Conservation (phyloP, 257 asterid genomes). For the Plectranthus barbatus region DNA sequence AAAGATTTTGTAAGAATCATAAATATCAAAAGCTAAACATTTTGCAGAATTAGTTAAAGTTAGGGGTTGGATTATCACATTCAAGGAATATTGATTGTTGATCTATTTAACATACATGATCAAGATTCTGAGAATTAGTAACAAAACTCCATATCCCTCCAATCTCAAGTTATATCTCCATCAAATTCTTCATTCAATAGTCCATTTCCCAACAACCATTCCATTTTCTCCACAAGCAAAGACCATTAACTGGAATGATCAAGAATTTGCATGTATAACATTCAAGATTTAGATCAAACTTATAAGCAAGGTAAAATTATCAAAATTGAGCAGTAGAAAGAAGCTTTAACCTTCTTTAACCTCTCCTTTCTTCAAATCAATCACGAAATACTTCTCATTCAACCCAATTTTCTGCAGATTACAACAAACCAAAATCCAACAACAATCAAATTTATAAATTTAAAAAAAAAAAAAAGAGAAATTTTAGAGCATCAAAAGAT, state of each 20-base stretch:
- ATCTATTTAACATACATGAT: neutral
- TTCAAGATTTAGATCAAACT: slow-evolving; percentile 3
- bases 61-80: too few species aligned
- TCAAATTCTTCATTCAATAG: neutral
- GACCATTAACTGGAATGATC: neutral
- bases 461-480: neutral
- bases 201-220: neutral
- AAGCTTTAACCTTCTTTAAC: slow-evolving; percentile 66
- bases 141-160: neutral
- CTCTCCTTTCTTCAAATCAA: slow-evolving; percentile 94
- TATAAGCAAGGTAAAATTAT: too few species aligned
- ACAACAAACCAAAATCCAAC: neutral
- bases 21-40: too few species aligned
- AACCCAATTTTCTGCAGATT: slow-evolving; percentile 64
- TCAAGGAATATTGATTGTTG: too few species aligned
- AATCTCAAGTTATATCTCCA: neutral
- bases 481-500: neutral
- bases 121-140: neutral
- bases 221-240: neutral
- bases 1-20: too few species aligned
- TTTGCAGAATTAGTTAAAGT: too few species aligned
- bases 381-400: slow-evolving; percentile 66
- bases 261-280: neutral
- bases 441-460: neutral
- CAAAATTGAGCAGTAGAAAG: neutral